A percentile compares a stretch with the other conserved stretches of the same genome.
Conservation (phyloP, 164 flowering plant genomes). For the Stephania yunnanensis region DNA sequence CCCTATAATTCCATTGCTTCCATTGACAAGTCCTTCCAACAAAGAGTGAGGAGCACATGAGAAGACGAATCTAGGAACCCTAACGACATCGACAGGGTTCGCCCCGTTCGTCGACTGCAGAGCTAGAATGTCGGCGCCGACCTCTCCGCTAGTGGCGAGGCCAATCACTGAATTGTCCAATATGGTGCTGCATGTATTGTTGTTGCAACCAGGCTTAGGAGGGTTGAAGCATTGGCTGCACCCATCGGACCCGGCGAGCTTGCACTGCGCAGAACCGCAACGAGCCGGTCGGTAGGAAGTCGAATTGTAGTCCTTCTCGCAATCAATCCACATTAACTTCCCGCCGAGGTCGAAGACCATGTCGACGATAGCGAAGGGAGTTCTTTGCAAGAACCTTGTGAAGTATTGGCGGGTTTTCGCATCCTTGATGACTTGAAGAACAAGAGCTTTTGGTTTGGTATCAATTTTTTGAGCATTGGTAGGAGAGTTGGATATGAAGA, state of each 20-base stretch:
- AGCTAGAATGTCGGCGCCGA: neutral
- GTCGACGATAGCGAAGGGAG: neutral
- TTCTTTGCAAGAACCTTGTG: neutral
- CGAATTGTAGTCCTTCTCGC: neutral
- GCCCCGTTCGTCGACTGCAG: neutral
- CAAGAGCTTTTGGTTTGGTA: neutral
- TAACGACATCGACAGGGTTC: neutral
- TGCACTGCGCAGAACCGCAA: neutral
- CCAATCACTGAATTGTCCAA: no score
- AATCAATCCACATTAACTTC: neutral
- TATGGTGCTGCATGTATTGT: slow-evolving; percentile 1
- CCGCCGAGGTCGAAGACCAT: neutral
- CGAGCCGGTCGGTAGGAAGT: neutral
- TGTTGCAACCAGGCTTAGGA: neutral
- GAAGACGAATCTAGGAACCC: slow-evolving; percentile 20
- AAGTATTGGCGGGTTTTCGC: neutral
- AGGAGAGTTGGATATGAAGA: no score
- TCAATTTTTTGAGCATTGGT: neutral
- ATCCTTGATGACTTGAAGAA: neutral
- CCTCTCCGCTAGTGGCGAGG: neutral
- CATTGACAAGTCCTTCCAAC: slow-evolving; percentile 21
- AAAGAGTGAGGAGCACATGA: slow-evolving; percentile 22
- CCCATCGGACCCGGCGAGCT: neutral
- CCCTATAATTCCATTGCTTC: slow-evolving; percentile 29
- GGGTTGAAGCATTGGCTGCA: neutral